Evolutionary conservation across 257 asterid species (phyloP).

Genomic region (Hygrophila difformis): DNA sequence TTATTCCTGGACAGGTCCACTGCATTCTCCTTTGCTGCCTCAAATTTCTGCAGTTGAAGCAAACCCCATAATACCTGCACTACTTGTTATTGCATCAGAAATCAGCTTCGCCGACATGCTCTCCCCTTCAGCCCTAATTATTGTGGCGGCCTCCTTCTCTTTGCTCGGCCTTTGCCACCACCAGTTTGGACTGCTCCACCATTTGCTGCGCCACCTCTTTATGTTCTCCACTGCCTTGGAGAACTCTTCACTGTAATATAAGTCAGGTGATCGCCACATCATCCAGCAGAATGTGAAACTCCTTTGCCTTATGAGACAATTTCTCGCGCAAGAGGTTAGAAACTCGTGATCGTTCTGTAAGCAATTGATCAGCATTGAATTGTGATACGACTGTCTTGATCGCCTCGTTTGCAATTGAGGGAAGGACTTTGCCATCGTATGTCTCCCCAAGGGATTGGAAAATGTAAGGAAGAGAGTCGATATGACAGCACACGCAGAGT

Average conservation of each 20-base stretch:
- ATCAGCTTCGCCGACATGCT: slow-evolving; percentile 68
- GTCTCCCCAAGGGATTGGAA: slow-evolving; percentile 81
- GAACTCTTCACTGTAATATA: slow-evolving; percentile 84
- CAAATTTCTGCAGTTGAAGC: slow-evolving; percentile 64
- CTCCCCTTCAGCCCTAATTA: slow-evolving; percentile 69
- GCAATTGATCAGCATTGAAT: slow-evolving; percentile 86
- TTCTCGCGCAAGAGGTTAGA: slow-evolving; percentile 85
- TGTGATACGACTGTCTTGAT: slow-evolving; percentile 87
- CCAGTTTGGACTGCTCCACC: slow-evolving; percentile 89
- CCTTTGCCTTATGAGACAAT: slow-evolving; percentile 71
- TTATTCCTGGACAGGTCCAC: slow-evolving; percentile 34
- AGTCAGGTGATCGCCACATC: slow-evolving; percentile 91
- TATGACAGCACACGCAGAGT: slow-evolving; percentile 81
- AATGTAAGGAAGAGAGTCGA: slow-evolving; percentile 45
- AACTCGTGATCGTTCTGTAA: slow-evolving; percentile 86
- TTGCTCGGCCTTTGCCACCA: slow-evolving; percentile 85
- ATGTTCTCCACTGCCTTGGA: slow-evolving; percentile 93
- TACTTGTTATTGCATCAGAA: slow-evolving; percentile 60
- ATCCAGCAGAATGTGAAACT: slow-evolving; percentile 74
- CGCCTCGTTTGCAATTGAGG: slow-evolving; percentile 87
- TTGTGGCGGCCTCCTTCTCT: slow-evolving; percentile 60
- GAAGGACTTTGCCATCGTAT: slow-evolving; percentile 88
- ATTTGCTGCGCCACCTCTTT: slow-evolving; percentile 99
- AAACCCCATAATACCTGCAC: slow-evolving; percentile 60
- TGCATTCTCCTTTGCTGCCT: slow-evolving; percentile 59